Evolutionary conservation across 176 grass and related monocot species (phyloP).

Genomic region (Oryza meridionalis): DNA sequence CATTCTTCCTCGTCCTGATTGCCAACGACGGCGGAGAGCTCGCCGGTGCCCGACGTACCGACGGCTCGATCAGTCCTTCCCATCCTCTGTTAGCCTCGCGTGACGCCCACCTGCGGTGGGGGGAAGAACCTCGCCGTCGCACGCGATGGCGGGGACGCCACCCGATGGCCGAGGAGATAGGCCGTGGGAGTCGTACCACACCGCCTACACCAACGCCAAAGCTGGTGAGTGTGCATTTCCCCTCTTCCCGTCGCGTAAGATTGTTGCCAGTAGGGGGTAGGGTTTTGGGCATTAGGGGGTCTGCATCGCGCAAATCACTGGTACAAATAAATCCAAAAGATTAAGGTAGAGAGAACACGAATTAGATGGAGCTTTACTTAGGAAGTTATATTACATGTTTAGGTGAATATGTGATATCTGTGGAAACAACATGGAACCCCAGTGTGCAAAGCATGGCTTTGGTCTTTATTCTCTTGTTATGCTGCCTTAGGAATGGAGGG

Average conservation of each 20-base stretch:
- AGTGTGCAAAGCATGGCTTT: background rate
- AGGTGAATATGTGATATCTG: background rate
- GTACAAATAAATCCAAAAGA: background rate
- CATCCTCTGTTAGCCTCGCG: background rate
- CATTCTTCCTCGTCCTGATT: background rate
- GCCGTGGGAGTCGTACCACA: constrained; percentile 93
- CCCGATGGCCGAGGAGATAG: constrained; percentile 49
- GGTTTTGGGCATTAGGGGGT: constrained; percentile 13
- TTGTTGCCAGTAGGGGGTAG: background rate
- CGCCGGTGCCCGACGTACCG: background rate
- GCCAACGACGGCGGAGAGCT: background rate
- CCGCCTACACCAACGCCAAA: constrained; percentile 89
- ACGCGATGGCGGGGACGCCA: constrained; percentile 34
- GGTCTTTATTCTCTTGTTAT: constrained; percentile 30
- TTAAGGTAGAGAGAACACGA: background rate
- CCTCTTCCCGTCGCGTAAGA: constrained; percentile 8
- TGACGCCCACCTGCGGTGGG: background rate
- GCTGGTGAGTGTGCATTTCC: constrained; percentile 54
- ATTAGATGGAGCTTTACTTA: background rate
- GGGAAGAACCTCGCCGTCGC: background rate
- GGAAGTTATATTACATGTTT: background rate
- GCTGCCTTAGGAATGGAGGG: constrained; percentile 82
- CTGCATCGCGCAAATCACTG: background rate
- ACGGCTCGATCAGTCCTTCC: background rate
- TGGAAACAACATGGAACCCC: background rate